Conservation (phyloP, 805 yeast genomes). For the Lipomyces lipofer region DNA sequence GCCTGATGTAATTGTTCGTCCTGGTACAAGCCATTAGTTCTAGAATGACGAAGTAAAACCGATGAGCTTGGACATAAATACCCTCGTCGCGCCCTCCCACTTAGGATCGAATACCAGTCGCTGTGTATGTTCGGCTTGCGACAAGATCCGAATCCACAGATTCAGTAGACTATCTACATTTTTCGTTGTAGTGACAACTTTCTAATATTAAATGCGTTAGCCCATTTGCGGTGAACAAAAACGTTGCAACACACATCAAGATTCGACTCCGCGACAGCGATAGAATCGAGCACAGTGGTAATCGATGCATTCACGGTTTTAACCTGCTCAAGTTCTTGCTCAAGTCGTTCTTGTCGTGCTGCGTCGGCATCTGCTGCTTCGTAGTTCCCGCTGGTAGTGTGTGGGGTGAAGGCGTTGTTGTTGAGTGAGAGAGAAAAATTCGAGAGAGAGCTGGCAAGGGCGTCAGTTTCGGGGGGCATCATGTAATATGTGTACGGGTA, state of each 20-base stretch:
- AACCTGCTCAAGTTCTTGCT: slow-evolving; percentile 21
- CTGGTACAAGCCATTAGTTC: too few relatives aligned
- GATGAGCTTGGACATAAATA: too few relatives aligned
- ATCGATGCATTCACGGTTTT: slow-evolving; percentile 22
- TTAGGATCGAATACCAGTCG: slow-evolving; percentile 31
- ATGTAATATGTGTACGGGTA: too few relatives aligned
- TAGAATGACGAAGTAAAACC: too few relatives aligned
- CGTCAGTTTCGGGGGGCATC: neutral
- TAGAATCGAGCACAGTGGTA: slow-evolving; percentile 19
- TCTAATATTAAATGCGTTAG: slow-evolving; percentile 1
- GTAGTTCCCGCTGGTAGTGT: neutral
- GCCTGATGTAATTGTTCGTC: slow-evolving; percentile 34
- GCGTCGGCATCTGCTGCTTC: neutral
- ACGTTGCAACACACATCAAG: slow-evolving; percentile 18
- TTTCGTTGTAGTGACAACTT: slow-evolving; percentile 29
- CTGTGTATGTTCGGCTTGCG: slow-evolving; percentile 39
- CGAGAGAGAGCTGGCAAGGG: neutral
- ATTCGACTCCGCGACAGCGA: slow-evolving; percentile 21
- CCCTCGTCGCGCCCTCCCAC: slow-evolving; percentile 39
- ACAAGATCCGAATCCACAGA: slow-evolving; percentile 37
- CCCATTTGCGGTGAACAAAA: neutral
- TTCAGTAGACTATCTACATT: slow-evolving; percentile 37
- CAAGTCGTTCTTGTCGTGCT: slow-evolving; percentile 16
- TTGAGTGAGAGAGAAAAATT: neutral
- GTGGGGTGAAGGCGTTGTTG: neutral